Evolutionary conservation across 164 flowering plant genomes (phyloP).

Genomic region (Vitis cinerea): DNA sequence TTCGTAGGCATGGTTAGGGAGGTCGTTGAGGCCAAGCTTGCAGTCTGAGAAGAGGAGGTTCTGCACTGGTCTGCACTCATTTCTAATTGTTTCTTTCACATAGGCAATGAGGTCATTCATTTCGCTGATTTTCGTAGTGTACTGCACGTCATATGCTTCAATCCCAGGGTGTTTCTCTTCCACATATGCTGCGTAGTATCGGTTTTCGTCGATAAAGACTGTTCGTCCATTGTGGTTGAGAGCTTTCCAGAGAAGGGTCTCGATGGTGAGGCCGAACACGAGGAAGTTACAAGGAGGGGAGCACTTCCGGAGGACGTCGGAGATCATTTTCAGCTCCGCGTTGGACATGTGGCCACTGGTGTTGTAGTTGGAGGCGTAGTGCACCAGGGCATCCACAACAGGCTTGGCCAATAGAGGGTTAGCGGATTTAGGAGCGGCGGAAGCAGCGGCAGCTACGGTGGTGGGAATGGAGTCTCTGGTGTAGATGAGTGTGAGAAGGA

Average conservation of each 20-base stretch:
- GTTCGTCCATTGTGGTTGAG: constrained; percentile 52
- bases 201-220: constrained; percentile 47
- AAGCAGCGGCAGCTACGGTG: constrained; percentile 17
- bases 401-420: constrained; percentile 22
- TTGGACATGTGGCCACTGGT: constrained; percentile 38
- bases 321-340: constrained; percentile 35
- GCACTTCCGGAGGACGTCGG: constrained; percentile 42
- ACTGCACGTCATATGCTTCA: constrained; percentile 44
- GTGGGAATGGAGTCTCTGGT: constrained; percentile 39
- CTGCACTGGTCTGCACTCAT: constrained; percentile 89
- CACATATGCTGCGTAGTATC: constrained; percentile 45
- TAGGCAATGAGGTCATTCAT: constrained; percentile 43
- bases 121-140: constrained; percentile 72
- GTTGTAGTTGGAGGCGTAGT: constrained; percentile 45
- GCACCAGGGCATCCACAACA: constrained; percentile 39
- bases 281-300: constrained; percentile 43
- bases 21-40: constrained; percentile 71
- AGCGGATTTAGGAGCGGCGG: constrained; percentile 6
- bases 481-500: constrained; percentile 55
- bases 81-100: constrained; percentile 48
- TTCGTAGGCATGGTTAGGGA: constrained; percentile 87
- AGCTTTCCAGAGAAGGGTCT: constrained; percentile 50
- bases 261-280: constrained; percentile 44
- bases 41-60: constrained; percentile 89
- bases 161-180: constrained; percentile 46